Conservation (phyloP, 371 early-diverging fungal genomes). For the Umbelopsis sp. region DNA sequence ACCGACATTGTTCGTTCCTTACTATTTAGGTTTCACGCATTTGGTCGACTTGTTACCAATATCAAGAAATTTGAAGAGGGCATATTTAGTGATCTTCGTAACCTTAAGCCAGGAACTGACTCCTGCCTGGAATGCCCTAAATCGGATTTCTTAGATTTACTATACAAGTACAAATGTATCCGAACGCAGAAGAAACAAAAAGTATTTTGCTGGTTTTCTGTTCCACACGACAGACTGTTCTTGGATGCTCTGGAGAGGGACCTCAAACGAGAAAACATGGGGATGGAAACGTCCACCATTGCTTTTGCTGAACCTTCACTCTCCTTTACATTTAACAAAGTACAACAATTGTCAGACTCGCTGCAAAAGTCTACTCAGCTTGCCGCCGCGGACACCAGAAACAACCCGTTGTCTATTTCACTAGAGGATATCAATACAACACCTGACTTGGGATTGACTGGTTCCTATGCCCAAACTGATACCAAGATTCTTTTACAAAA, state of each 20-base stretch:
- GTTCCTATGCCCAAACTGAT: neutral
- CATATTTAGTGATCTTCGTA: slow-evolving; percentile 96
- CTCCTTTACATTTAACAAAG: slow-evolving; percentile 58
- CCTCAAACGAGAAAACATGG: slow-evolving; percentile 91
- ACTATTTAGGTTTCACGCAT: slow-evolving; percentile 91
- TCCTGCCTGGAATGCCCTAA: slow-evolving; percentile 97
- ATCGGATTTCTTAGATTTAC: slow-evolving; percentile 95
- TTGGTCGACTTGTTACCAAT: slow-evolving; percentile 89
- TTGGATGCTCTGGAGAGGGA: slow-evolving; percentile 99
- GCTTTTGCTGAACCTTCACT: slow-evolving; percentile 65
- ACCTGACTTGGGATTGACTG: neutral
- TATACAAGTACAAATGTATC: slow-evolving; percentile 98
- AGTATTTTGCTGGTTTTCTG: slow-evolving; percentile 99
- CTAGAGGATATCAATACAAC: slow-evolving; percentile 4
- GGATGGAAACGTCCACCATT: slow-evolving; percentile 77
- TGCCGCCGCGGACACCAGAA: slow-evolving; percentile 29
- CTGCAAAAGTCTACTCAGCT: slow-evolving; percentile 48
- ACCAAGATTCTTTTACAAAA: neutral
- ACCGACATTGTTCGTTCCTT: slow-evolving; percentile 98
- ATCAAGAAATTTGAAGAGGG: slow-evolving; percentile 99
- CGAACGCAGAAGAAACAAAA: slow-evolving; percentile 99
- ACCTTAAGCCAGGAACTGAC: slow-evolving; percentile 97
- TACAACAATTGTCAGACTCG: slow-evolving; percentile 64
- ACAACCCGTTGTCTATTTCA: slow-evolving; percentile 9
- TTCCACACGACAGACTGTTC: slow-evolving; percentile 96